Base-by-base conservation (phyloP, 1,284 basidiomycete genomes). In the Calocybe gambosa region DNA sequence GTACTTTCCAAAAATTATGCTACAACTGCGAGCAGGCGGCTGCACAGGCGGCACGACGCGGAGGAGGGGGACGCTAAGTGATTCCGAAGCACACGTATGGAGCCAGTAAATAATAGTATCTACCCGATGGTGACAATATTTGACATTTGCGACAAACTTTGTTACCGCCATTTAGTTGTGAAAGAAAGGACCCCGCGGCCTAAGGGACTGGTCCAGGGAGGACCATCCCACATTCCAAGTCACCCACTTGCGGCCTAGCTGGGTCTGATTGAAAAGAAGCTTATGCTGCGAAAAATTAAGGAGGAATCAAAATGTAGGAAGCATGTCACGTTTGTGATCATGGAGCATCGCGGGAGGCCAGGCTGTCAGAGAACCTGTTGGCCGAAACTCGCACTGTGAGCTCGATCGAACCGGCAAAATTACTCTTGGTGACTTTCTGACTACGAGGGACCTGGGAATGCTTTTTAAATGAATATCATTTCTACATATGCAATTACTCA, bases 1-100 rank as follows among this genome's bases (percentile, higher is more conserved):
- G 64, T 36, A 63, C 59, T 20, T 56, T 67, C 29, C 55, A 64
- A 36, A 54, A 57, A 41, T 38, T 49, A 39, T 70, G 68, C 50
- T 55, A 60, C 5, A 12, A 18, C 16, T 69, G 67, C 47, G 51
- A 53, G 20, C 39, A 45, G 15, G 49, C 44, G 3, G 34, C 39
- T 21, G 25, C 40, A 29, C 23, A 35, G 20, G 35, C 45, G 16
- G 19, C 40, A 29, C 20, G 47, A 40, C 37, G 25, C 9, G 35
- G 34, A 33, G 42, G 37, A 26, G 42, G 47, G n/a, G 21, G 43
- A 48, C 31, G 34, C 13, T 53, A 16, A 47, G 33, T 34, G 31
- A n/a, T n/a, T 34, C n/a, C 3, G 15, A 3, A 13, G n/a, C 4
- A 15, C 2, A 16, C 13, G 31, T 34, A 16, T 34, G 15, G 31